These are phyloP conservation scores for Moniliophthora roreri DNA, from an alignment of 1,284 basidiomycete species.

Conservation along the genomic window DNA sequence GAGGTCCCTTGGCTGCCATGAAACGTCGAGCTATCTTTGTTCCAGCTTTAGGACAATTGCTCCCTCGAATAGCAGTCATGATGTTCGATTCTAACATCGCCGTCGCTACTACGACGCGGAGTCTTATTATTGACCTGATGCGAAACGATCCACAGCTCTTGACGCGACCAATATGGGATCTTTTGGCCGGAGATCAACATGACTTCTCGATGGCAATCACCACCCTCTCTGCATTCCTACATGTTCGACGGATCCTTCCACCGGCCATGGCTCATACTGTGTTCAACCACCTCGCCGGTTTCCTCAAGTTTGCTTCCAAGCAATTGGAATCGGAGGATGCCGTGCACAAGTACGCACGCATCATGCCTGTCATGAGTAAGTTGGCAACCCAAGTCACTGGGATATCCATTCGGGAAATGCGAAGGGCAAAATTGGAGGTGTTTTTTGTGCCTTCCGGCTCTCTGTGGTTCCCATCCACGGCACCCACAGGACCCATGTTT, in stretches of 20 bases:
- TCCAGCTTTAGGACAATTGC: constrained; percentile 51
- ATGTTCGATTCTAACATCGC: constrained; percentile 53
- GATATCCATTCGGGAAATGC: constrained; percentile 72
- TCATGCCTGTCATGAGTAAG: constrained; percentile 57
- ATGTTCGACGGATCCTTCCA: constrained; percentile 54
- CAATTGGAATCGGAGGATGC: constrained; percentile 41
- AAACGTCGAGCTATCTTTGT: constrained; percentile 68
- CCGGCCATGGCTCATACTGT: constrained; percentile 67
- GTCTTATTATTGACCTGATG: constrained; percentile 66
- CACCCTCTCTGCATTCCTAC: constrained; percentile 53
- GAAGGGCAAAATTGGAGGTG: constrained; percentile 71
- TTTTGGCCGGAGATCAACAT: constrained; percentile 49
- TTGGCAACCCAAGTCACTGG: constrained; percentile 67
- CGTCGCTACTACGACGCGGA: constrained; percentile 57
- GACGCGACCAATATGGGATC: constrained; percentile 63
- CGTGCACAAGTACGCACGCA: constrained; percentile 52
- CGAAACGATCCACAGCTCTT: constrained; percentile 71
- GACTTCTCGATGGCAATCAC: constrained; percentile 45
- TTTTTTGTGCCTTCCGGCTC: constrained; percentile 71
- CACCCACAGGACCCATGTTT: constrained; percentile 59
- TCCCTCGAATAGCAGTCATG: constrained; percentile 52
- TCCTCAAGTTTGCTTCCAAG: constrained; percentile 59
- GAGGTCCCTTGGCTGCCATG: constrained; percentile 40
- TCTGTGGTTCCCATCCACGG: constrained; percentile 60
- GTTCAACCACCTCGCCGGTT: constrained; percentile 72